phyloP scores from a whole-genome alignment of 352 stramenopile species.

The Pythium coloratum region DNA sequence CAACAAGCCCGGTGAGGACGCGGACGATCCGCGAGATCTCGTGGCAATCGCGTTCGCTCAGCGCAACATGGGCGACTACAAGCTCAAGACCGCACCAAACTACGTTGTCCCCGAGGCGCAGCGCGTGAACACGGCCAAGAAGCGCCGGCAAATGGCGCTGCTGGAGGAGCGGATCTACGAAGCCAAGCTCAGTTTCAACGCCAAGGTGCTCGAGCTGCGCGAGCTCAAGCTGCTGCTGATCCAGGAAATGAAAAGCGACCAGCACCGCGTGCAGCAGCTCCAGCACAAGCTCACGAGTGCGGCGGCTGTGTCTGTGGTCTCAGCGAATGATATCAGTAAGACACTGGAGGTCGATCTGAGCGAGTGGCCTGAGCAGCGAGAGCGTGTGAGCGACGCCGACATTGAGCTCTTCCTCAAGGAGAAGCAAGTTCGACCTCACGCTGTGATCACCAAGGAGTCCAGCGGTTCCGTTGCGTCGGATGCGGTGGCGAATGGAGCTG shows the following conservation, averaged over 20 bases:
- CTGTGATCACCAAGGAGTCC: constrained; percentile 12
- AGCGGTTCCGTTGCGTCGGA: not conserved
- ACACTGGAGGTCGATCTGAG: constrained; percentile 53
- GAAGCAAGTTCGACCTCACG: constrained; percentile 48
- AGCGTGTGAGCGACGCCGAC: constrained; percentile 78
- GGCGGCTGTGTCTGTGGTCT: not conserved
- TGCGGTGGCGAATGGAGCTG: not conserved
- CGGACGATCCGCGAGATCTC: constrained; percentile 89
- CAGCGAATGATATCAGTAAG: constrained; percentile 3
- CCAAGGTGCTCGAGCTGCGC: constrained; percentile 87
- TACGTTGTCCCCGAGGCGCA: constrained; percentile 91
- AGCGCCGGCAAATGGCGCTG: constrained; percentile 84
- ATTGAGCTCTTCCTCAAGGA: constrained; percentile 69
- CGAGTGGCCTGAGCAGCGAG: constrained; percentile 90
- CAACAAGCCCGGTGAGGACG: constrained; percentile 86
- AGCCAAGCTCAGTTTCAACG: constrained; percentile 87
- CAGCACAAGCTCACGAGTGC: constrained; percentile 35
- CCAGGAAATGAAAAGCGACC: constrained; percentile 57
- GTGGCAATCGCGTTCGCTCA: constrained; percentile 87
- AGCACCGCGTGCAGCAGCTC: constrained; percentile 54
- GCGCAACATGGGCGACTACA: constrained; percentile 92
- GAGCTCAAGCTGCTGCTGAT: constrained; percentile 88
- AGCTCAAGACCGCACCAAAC: constrained; percentile 83
- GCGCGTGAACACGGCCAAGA: constrained; percentile 89
- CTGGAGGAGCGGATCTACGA: constrained; percentile 83